Evolutionary conservation across 805 yeast genomes (phyloP), one percentile per base, ranked within the genome.

Genomic region (Yarrowia deformans): DNA sequence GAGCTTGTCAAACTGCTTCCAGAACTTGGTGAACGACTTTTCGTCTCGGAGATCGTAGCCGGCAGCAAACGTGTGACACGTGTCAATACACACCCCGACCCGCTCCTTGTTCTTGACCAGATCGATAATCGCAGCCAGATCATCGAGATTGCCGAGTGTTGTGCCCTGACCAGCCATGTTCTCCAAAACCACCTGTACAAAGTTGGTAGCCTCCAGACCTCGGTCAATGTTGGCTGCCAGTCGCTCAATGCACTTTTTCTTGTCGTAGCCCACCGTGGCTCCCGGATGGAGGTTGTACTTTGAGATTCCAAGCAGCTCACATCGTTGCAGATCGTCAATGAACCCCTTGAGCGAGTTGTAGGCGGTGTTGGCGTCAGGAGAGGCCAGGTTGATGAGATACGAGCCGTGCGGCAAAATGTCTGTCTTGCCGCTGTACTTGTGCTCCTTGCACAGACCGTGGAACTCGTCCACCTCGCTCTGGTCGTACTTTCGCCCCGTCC

Each of bases 101-200:
- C 99, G 83, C 0, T 79, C 76, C 77, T 93, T 93, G 75, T 93
- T 85, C 0, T 92, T 90, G n/a, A 95, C 85, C 82, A 87, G 75
- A 45, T 85, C 89, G 54, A 95, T 91, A 16, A 95, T 93, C 29
- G 84, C 85, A 37, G 84, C 81, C 60, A 95, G 81, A 75, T 95
- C 98, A 72, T 90, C 87, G 37, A 94, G 79, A 50, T 85, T 82
- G 0, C 98, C 99, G 50, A 95, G 89, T 70, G 94, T 84, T 71
- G 90, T 89, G 2, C 97, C 97, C 73, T 92, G 96, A 10, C 99
- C 99, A 1, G 99, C 97, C 99, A 95, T 95, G 76, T 94, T 95
- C 75, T 95, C 99, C 70, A 95, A 83, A 13, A 95, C 96, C 54
- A 95, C 88, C 75, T 89, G 93, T 40, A 95, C 98, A 75, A 87